Evolutionary conservation across 2,329 filamentous ascomycete genomes (phyloP).

Genomic region (Microsporum canis): DNA sequence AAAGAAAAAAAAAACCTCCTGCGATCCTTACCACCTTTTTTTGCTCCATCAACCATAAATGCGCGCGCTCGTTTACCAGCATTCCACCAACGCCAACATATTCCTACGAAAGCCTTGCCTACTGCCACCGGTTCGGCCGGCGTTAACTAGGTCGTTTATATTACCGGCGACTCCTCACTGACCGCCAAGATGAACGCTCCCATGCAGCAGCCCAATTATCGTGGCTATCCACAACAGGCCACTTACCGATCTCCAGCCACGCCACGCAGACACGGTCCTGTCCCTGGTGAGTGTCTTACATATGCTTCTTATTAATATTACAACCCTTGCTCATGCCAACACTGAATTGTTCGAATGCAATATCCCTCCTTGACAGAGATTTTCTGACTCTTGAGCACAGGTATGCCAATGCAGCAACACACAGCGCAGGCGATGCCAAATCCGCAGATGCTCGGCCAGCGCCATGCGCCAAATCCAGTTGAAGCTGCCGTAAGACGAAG

Average conservation of each 20-base stretch:
- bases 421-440: conserved; percentile 26
- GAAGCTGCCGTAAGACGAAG: conserved; percentile 61
- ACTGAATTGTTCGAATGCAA: background rate
- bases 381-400: conserved; percentile 12
- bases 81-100: background rate
- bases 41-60: background rate
- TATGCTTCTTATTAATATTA: background rate
- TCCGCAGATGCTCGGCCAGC: conserved; percentile 28
- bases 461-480: conserved; percentile 28
- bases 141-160: background rate
- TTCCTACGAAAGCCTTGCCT: background rate
- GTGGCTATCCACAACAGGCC: conserved; percentile 29
- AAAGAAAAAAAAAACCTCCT: background rate
- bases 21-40: conserved; percentile 1
- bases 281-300: conserved; percentile 26
- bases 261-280: conserved; percentile 30
- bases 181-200: conserved; percentile 24
- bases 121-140: background rate
- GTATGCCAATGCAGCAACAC: conserved; percentile 26
- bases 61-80: conserved; percentile 3
- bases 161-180: background rate
- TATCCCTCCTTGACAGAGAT: background rate
- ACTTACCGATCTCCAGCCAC: conserved; percentile 33
- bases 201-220: conserved; percentile 35
- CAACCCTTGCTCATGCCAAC: background rate